Evolutionary conservation across 225 moss, liverwort and hornwort genomes (phyloP), one percentile per base, ranked within the genome.

Genomic region (Lunularia cruciata): DNA sequence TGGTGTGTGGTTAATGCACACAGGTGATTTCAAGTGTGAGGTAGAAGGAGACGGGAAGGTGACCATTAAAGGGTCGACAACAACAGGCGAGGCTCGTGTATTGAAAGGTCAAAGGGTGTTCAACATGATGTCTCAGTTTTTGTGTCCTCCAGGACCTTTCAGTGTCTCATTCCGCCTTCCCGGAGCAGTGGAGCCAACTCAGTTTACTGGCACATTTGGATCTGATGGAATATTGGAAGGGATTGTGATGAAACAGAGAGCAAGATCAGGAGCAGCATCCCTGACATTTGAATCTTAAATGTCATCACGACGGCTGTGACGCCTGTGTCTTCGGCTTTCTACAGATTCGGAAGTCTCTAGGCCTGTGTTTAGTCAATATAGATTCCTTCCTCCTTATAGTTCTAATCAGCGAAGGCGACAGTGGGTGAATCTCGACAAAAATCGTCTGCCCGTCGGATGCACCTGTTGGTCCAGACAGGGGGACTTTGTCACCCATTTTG

Each of bases 11-110:
- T 30, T 58, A 57, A n/a, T 8, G 36, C 16, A 61, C 45, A 26
- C 89, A 95, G 95, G 88, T 69, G 95, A 90, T 34, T 95, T 95
- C 65, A 92, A 92, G 68, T 95, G 95, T 70, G 95, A 95, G 64
- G 95, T 95, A 75, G 95, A 92, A 73, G 90, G 83, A 37, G 95
- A 95, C 65, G 95, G 95, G 6, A 92, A 95, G 73, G 95, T 95
- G 72, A 92, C 90, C 68, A 95, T 95, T 80, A 88, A 79, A 86
- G 95, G 95, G 48, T 90, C 92, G 0, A 92, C 95, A 38, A 95
- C 92, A 23, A 95, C 92, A 38, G 95, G 95, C 15, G 95, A 86
- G 72, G 77, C 85, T 47, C 88, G 84, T 40, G 79, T 95, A 35
- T 72, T 90, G n/a, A 82, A 86, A 60, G 87, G 70, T 54, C 81